Base-by-base conservation (phyloP, 2,329 filamentous ascomycete genomes). In the Sporothrix brasiliensis region DNA sequence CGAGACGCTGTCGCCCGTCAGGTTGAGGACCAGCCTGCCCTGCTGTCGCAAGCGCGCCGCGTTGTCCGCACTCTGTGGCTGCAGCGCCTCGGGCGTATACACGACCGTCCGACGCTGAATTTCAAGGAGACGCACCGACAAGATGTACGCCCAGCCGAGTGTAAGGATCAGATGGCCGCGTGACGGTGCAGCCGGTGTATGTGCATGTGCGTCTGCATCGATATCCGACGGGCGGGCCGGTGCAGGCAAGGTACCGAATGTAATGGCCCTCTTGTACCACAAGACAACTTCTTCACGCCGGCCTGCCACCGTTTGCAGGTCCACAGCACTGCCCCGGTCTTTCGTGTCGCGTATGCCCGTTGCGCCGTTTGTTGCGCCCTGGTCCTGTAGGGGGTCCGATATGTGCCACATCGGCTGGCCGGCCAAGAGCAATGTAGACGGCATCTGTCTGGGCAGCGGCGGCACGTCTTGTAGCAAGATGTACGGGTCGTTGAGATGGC, bases 141-240 rank as follows among this genome's bases (percentile, higher is more conserved):
- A 44, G 27, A 72, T 72, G 56, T 73, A 73, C 41, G 70, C 68
- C 72, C 70, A 73, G 30, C 70, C 70, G 16, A 72, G 58, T 19
- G 61, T 69, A 54, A 72, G 60, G 41, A 72, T 68, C 69, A 61
- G 34, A 24, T 71, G 67, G 30, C 65, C 70, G n/a, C 65, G 67
- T 52, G 70, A 70, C 4, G 27, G 50, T 67, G 65, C 50, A 50
- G 65, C 65, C 30, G 30, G 30, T 34, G 30, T 34, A 34, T 34
- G 4, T 34, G 30, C 6, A 34, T 34, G 4, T 34, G 30, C 30
- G 6, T 34, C 30, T 34, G 30, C 30, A 34, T 6, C 30, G 24
- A 24, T 24, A 24, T 24, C 24, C 24, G 24, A 24, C 24, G 24
- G 24, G 24, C 24, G 24, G 24, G 24, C 24, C 24, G 24, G 24